phyloP scores from a whole-genome alignment of 2,329 filamentous ascomycete genomes.

The Microdochium paspali region DNA sequence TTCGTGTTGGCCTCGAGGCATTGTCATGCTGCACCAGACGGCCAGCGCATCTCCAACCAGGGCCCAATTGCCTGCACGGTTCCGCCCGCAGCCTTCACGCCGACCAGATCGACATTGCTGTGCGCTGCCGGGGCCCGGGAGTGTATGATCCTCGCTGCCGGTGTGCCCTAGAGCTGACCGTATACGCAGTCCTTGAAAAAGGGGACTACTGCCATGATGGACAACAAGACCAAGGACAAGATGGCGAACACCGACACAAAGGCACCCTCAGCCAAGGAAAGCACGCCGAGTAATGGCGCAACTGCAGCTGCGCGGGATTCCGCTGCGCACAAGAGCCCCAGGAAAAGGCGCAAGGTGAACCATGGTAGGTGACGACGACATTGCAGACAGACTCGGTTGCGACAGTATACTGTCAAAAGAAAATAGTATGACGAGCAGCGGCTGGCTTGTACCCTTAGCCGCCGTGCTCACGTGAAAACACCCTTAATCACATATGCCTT shows the following conservation, averaged over 20 bases:
- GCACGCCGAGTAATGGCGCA: background rate
- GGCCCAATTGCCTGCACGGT: background rate
- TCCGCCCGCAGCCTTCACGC: background rate
- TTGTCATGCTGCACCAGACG: background rate
- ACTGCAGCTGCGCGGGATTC: constrained; percentile 17
- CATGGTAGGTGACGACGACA: constrained; percentile 54
- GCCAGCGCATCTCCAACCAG: background rate
- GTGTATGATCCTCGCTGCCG: background rate
- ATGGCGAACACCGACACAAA: constrained; percentile 10
- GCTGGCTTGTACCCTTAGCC: no score
- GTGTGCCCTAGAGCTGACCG: background rate
- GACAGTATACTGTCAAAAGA: no score
- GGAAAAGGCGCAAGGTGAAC: constrained; percentile 83
- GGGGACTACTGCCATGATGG: background rate
- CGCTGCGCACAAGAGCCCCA: constrained; percentile 49
- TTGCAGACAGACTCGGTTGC: no score
- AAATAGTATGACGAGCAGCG: no score
- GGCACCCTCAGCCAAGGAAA: constrained; percentile 12
- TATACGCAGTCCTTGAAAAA: background rate
- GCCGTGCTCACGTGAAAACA: no score
- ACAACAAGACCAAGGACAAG: background rate
- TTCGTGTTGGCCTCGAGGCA: background rate
- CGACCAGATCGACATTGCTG: background rate
- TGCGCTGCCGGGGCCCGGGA: background rate
- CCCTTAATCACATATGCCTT: no score